Evolutionary conservation across 441 rosid species (phyloP), one percentile per base, ranked within the genome.

Genomic region (Heliophila coronopifolia): DNA sequence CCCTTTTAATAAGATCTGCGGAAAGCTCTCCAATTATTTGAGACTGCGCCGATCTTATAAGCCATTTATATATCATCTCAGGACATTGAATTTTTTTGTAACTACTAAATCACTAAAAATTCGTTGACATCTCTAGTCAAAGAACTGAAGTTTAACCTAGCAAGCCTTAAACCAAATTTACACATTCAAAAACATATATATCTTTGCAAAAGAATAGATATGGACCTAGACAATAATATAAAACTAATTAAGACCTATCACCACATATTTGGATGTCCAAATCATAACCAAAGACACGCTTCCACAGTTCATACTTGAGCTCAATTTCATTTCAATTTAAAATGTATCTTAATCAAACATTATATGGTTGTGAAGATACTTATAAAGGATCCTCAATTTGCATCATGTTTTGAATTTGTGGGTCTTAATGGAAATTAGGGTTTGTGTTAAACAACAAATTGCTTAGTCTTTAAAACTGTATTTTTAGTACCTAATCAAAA

Each of bases 361-460:
- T 50, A 50, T 32, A 49, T 20, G 9, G 11, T 23, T 48, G 44
- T 50, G n/a, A n/a, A 25, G n/a, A n/a, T 34, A 34, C 15, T 23
- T 50, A 23, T 35, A 35, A n/a, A n/a, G n/a, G n/a, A 38, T 14
- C 26, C 18, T 58, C 25, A 40, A 15, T 12, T 10, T 31, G 16
- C 20, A 39, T 15, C 27, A 18, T 41, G 22, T 24, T 9, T 4
- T 31, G 1, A 28, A 2, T 45, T 28, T 58, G 7, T 47, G 5
- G 47, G 17, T 28, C 24, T 7, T 47, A 16, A 31, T 16, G 26
- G 5, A 27, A 38, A 20, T 50, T 39, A 59, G 65, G 50, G 58
- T n/a, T 23, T 36, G 16, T 20, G 27, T 18, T 34, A 15, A 43
- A 15, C 35, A 23, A 23, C 6, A 1, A 23, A 4, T 1, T 23